Evolutionary conservation across 495 filamentous ascomycete species (phyloP).

Genomic region (Astrothelium subdiscretum): DNA sequence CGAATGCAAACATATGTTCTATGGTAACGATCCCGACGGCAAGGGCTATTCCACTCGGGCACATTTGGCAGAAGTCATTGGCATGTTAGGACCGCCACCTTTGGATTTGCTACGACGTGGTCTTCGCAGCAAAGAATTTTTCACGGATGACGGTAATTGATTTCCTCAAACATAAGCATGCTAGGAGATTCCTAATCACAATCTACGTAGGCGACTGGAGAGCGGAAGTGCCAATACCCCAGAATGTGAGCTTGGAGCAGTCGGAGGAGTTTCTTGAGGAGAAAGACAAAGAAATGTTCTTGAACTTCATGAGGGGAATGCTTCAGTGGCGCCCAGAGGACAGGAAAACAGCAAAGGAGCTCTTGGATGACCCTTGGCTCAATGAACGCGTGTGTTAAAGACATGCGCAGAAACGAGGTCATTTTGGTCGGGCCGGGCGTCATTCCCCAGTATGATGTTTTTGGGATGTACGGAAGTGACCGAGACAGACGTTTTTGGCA

Average conservation of each 20-base stretch:
- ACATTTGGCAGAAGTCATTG: slow-evolving; percentile 38
- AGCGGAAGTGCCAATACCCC: not conserved
- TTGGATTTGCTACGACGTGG: slow-evolving; percentile 31
- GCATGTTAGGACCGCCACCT: slow-evolving; percentile 36
- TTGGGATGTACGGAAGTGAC: too few species aligned
- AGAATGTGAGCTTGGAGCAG: slow-evolving; percentile 6
- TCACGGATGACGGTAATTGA: slow-evolving; percentile 28
- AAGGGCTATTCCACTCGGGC: slow-evolving; percentile 33
- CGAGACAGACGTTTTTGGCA: too few species aligned
- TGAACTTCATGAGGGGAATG: slow-evolving; percentile 35
- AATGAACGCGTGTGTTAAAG: too few species aligned
- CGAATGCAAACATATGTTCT: slow-evolving; percentile 36
- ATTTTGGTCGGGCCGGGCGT: too few species aligned
- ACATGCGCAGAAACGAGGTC: too few species aligned
- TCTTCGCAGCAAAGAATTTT: slow-evolving; percentile 27
- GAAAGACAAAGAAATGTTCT: slow-evolving; percentile 27
- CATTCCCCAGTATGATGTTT: too few species aligned
- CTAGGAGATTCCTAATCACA: too few species aligned
- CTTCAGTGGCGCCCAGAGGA: slow-evolving; percentile 39
- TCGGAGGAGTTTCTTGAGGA: slow-evolving; percentile 21
- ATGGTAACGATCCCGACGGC: slow-evolving; percentile 32
- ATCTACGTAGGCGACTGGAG: not conserved
- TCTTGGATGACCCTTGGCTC: slow-evolving; percentile 35
- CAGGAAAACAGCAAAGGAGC: slow-evolving; percentile 33
- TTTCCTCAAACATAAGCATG: not conserved